Evolutionary conservation across 805 yeast genomes (phyloP).

Genomic region (Metschnikowia noctiluminum): DNA sequence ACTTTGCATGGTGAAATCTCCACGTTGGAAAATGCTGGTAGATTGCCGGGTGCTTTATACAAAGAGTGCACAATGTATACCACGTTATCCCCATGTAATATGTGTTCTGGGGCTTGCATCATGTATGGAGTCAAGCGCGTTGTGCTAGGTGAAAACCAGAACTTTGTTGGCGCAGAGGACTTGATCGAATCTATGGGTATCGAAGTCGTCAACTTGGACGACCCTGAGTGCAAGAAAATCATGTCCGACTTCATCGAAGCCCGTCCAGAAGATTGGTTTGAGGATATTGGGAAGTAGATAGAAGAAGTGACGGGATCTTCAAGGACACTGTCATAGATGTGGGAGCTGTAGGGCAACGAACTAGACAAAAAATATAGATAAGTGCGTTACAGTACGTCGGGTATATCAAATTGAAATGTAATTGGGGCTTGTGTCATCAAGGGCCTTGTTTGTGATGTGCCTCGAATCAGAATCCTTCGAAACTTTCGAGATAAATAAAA

Average conservation of each 20-base stretch:
- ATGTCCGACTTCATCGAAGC: constrained; percentile 78
- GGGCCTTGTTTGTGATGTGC: no score
- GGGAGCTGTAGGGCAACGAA: no score
- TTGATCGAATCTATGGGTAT: constrained; percentile 65
- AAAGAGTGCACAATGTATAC: constrained; percentile 88
- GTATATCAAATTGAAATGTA: no score
- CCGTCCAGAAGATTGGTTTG: constrained; percentile 76
- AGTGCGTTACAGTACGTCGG: no score
- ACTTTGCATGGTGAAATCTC: constrained; percentile 91
- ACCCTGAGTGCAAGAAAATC: constrained; percentile 59
- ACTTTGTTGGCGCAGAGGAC: constrained; percentile 81
- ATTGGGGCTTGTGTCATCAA: no score
- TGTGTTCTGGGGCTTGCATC: constrained; percentile 93
- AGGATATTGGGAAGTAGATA: constrained; percentile 64
- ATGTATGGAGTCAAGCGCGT: constrained; percentile 85
- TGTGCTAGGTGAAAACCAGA: constrained; percentile 85
- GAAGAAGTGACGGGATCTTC: background rate
- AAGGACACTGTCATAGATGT: no score
- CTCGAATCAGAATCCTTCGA: no score
- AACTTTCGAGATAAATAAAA: no score
- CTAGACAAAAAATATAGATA: no score
- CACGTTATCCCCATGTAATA: constrained; percentile 86
- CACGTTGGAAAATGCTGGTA: constrained; percentile 85
- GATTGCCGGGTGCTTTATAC: constrained; percentile 75
- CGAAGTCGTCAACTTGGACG: constrained; percentile 61